These are phyloP conservation scores for Hsuehochloa calcarea DNA, from an alignment of 176 grass and related monocot species.

Conservation along the genomic window DNA sequence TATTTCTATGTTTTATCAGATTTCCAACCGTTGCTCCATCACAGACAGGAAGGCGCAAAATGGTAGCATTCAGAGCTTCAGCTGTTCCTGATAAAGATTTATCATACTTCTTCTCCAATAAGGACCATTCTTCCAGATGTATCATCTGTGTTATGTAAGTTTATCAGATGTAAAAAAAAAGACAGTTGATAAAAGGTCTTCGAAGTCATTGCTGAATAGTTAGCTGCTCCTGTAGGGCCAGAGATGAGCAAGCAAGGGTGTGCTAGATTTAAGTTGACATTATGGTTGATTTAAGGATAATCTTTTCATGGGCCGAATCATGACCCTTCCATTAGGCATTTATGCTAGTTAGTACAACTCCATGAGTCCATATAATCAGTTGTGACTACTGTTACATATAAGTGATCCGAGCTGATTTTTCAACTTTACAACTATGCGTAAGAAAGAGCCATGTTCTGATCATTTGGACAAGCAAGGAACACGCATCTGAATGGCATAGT, in stretches of 20 bases:
- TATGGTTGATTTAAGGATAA: not conserved
- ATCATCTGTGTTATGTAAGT: constrained; percentile 42
- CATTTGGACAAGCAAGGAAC: constrained; percentile 7
- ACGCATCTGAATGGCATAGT: not conserved
- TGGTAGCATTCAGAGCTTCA: constrained; percentile 47
- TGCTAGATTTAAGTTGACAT: not conserved
- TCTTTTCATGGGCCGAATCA: not conserved
- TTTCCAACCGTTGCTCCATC: constrained; percentile 56
- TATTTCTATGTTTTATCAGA: not conserved
- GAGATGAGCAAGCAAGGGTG: not conserved
- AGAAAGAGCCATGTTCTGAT: not conserved
- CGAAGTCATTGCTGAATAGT: not conserved
- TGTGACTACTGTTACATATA: not conserved
- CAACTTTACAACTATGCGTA: not conserved
- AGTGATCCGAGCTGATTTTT: not conserved
- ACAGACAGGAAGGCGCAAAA: constrained; percentile 56
- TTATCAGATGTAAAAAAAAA: not conserved
- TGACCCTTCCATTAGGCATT: not conserved
- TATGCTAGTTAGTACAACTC: not conserved
- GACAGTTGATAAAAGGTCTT: not conserved
- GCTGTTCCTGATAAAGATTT: constrained; percentile 57
- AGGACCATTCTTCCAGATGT: constrained; percentile 65
- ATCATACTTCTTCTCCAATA: constrained; percentile 47
- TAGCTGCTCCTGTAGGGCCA: not conserved
- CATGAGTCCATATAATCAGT: not conserved